Evolutionary conservation across 768 basidiomycete species (phyloP).

Genomic region (Tulasnella sp.): DNA sequence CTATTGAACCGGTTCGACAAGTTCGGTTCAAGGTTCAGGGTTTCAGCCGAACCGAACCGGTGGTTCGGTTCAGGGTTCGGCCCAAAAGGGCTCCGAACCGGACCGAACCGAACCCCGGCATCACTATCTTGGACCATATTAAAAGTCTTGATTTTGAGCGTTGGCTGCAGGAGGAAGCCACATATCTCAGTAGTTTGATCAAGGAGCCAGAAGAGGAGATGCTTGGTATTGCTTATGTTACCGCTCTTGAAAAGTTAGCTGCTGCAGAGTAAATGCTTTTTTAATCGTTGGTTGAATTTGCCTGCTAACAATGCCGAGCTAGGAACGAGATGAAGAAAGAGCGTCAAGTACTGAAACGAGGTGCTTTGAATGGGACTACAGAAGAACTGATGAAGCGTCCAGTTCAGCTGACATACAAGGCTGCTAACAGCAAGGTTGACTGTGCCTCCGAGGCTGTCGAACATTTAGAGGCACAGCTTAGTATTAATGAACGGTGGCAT

Average conservation of each 20-base stretch:
- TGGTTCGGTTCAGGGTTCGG: no score
- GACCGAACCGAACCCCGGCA: no score
- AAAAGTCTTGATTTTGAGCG: no score
- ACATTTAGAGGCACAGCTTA: background rate
- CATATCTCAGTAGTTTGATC: background rate
- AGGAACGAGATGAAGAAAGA: no score
- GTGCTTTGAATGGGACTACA: background rate
- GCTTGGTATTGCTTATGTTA: background rate
- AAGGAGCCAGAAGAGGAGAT: background rate
- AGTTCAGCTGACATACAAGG: background rate
- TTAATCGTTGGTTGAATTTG: background rate
- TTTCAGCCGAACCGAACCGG: no score
- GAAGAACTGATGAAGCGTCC: background rate
- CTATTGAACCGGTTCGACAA: no score
- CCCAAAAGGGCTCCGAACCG: no score
- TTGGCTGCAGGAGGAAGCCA: no score
- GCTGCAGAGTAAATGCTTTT: background rate
- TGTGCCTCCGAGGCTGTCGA: background rate
- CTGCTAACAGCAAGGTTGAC: background rate
- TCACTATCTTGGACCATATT: no score
- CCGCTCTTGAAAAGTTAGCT: background rate
- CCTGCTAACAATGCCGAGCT: background rate
- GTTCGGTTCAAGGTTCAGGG: no score
- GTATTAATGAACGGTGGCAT: background rate
- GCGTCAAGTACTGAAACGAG: background rate